phyloP scores from a whole-genome alignment of 2,329 filamentous ascomycete species.

The Ophiocordyceps australis region DNA sequence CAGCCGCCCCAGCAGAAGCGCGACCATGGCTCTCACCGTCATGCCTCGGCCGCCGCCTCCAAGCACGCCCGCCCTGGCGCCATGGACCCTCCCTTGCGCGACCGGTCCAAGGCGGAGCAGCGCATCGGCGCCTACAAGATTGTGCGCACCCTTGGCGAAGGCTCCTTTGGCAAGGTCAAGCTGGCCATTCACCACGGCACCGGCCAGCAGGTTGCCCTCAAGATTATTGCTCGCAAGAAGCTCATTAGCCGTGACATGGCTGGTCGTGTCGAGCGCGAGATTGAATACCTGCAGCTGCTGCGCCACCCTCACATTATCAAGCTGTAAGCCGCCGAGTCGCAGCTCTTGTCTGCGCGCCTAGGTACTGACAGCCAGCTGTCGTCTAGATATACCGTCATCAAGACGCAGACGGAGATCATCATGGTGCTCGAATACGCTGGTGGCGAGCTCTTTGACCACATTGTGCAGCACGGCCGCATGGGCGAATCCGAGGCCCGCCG shows the following conservation, averaged over 20 bases:
- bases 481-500: conserved; percentile 82
- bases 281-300: conserved; percentile 89
- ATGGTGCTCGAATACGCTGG: conserved; percentile 99
- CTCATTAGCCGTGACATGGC: conserved; percentile 96
- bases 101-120: conserved; percentile 51
- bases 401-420: conserved; percentile 84
- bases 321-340: conserved; percentile 38
- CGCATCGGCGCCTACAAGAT: conserved; percentile 86
- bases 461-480: conserved; percentile 85
- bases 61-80: conserved; percentile 13
- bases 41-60: conserved; percentile 8
- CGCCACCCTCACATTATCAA: conserved; percentile 99
- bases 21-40: conserved; percentile 7
- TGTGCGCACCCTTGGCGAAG: conserved; percentile 80
- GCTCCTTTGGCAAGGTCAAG: conserved; percentile 97
- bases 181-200: conserved; percentile 84
- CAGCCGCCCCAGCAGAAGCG: conserved; percentile 2
- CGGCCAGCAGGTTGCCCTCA: conserved; percentile 88
- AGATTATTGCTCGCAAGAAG: conserved; percentile 94
- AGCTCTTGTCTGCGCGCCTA: background rate
- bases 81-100: conserved; percentile 15
- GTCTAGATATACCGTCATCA: conserved; percentile 81
- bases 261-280: conserved; percentile 90
- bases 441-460: conserved; percentile 93
- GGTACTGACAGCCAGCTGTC: no score